Percentiles rank a stretch among this genome's conserved stretches.
phyloP scores from a whole-genome alignment of 2,329 filamentous ascomycete species.

The Apiospora malaysiana region DNA sequence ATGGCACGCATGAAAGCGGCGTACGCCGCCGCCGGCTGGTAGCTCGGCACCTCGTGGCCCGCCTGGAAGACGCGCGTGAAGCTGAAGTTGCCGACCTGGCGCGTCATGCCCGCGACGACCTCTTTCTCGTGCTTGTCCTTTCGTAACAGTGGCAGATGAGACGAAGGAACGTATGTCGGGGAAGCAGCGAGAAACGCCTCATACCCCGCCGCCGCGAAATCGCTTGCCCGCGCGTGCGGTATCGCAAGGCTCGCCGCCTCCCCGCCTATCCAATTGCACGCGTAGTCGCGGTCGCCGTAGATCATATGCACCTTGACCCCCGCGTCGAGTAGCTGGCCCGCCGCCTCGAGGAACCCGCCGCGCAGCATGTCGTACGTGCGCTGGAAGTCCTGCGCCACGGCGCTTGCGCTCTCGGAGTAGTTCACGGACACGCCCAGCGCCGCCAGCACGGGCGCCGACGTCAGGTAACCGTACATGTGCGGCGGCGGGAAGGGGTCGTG shows the following conservation, averaged over 20 bases:
- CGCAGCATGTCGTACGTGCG: slow-evolving; percentile 40
- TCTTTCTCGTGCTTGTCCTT: slow-evolving; percentile 40
- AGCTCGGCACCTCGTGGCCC: slow-evolving; percentile 60
- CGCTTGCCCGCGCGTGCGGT: slow-evolving; percentile 47
- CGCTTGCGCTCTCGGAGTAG: slow-evolving; percentile 52
- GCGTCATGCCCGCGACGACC: slow-evolving; percentile 66
- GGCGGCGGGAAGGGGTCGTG: slow-evolving; percentile 58
- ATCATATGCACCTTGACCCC: slow-evolving; percentile 62
- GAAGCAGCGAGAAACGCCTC: slow-evolving; percentile 55
- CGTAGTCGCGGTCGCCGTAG: slow-evolving; percentile 64
- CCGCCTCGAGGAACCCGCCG: slow-evolving; percentile 47
- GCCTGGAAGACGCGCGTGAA: slow-evolving; percentile 65
- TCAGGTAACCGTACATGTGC: slow-evolving; percentile 62
- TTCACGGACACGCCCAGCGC: slow-evolving; percentile 66
- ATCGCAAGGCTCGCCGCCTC: slow-evolving; percentile 57
- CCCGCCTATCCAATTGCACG: slow-evolving; percentile 63
- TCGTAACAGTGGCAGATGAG: slow-evolving; percentile 51
- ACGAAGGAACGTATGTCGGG: not conserved
- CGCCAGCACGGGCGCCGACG: slow-evolving; percentile 59
- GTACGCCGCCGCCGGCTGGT: slow-evolving; percentile 56
- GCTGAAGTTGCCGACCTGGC: slow-evolving; percentile 71
- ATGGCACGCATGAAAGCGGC: slow-evolving; percentile 59
- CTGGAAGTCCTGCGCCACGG: slow-evolving; percentile 53
- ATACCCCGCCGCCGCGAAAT: slow-evolving; percentile 65
- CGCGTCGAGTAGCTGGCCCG: slow-evolving; percentile 59